These are phyloP conservation scores for Cladophialophora carrionii DNA, from an alignment of 2,329 filamentous ascomycete species.

Conservation along the genomic window DNA sequence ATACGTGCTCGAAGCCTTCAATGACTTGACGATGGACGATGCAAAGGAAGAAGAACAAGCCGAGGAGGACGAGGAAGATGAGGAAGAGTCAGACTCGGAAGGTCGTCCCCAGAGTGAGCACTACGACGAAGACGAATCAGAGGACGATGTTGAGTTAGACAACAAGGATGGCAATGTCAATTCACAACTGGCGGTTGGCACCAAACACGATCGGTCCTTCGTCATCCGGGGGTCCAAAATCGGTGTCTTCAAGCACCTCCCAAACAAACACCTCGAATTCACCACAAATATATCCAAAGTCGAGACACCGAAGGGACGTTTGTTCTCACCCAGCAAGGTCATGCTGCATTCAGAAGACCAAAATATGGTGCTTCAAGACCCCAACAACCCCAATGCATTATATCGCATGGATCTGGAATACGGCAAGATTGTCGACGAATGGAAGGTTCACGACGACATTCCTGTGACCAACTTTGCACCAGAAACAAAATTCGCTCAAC, in stretches of 20 bases:
- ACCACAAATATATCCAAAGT: slow-evolving; percentile 97
- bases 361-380: slow-evolving; percentile 86
- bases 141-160: slow-evolving; percentile 70
- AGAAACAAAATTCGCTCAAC: slow-evolving; percentile 96
- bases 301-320: slow-evolving; percentile 79
- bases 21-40: slow-evolving; percentile 91
- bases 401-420: slow-evolving; percentile 98
- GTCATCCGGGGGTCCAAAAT: slow-evolving; percentile 98
- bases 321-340: slow-evolving; percentile 93
- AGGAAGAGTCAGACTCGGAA: slow-evolving; percentile 64
- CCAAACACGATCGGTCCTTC: slow-evolving; percentile 95
- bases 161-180: slow-evolving; percentile 83
- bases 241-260: slow-evolving; percentile 95
- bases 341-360: slow-evolving; percentile 92
- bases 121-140: slow-evolving; percentile 76
- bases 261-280: slow-evolving; percentile 90
- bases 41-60: slow-evolving; percentile 61
- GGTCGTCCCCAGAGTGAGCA: slow-evolving; percentile 71
- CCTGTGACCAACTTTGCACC: slow-evolving; percentile 89
- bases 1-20: slow-evolving; percentile 93
- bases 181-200: slow-evolving; percentile 91
- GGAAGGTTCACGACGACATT: slow-evolving; percentile 97
- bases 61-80: slow-evolving; percentile 61
- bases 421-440: slow-evolving; percentile 97
- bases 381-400: slow-evolving; percentile 79